phyloP scores from a whole-genome alignment of 2,329 filamentous ascomycete species.

The Ascochyta koolunga region DNA sequence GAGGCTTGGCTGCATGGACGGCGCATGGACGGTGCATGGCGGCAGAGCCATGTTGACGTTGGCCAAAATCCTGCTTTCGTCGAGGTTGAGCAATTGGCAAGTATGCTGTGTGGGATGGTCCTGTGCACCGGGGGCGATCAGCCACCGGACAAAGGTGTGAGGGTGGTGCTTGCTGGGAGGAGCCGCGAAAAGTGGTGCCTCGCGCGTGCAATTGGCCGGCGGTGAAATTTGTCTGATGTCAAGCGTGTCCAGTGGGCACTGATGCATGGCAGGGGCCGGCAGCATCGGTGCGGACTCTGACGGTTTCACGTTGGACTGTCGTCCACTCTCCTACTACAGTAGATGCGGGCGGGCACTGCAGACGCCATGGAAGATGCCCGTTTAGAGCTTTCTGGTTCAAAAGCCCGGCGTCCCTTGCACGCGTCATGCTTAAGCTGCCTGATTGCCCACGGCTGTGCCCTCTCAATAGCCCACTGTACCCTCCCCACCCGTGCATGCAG shows the following conservation, averaged over 20 bases:
- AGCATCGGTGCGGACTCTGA: conserved; percentile 18
- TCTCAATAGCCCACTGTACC: not conserved
- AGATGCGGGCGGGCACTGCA: conserved; percentile 27
- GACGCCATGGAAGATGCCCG: conserved; percentile 19
- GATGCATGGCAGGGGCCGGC: conserved; percentile 16
- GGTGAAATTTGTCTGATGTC: conserved; percentile 33
- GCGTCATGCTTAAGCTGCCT: conserved; percentile 16
- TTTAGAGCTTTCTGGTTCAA: conserved; percentile 15
- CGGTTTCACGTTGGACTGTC: conserved; percentile 11
- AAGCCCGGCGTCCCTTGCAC: conserved; percentile 17
- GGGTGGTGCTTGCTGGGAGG: conserved; percentile 8
- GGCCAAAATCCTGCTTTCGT: conserved; percentile 19
- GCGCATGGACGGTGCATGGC: conserved; percentile 19
- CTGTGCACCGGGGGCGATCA: conserved; percentile 2
- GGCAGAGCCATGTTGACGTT: conserved; percentile 12
- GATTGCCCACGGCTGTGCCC: conserved; percentile 9
- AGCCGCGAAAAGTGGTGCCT: conserved; percentile 16
- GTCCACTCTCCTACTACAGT: conserved; percentile 16
- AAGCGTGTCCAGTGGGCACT: not conserved
- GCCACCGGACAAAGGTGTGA: not conserved
- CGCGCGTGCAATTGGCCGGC: conserved; percentile 4
- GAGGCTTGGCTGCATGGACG: conserved; percentile 23
- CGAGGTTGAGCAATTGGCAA: not conserved
- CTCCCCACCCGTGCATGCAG: conserved; percentile 13
- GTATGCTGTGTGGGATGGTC: too few relatives aligned